Conservation (phyloP, 441 rosid species). For the Kokia cookei region DNA sequence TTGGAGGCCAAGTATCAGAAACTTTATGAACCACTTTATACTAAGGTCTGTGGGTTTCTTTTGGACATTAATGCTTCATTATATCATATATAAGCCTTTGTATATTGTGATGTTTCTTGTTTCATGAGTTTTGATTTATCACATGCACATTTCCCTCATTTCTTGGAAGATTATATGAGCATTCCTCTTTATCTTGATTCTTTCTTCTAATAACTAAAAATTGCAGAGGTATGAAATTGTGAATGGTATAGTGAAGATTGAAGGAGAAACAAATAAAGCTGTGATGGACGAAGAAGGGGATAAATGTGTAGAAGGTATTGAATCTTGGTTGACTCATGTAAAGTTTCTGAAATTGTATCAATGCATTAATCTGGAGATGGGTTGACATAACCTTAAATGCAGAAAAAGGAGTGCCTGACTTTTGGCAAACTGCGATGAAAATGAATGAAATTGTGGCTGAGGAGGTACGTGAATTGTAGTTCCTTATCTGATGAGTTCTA, state of each 20-base stretch:
- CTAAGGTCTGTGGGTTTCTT: slow-evolving; percentile 31
- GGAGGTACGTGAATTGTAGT: slow-evolving; percentile 39
- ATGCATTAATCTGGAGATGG: neutral
- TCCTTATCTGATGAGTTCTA: neutral
- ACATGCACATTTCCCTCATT: neutral
- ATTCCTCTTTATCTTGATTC: neutral
- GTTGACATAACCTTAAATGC: slow-evolving; percentile 8
- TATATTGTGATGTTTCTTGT: neutral
- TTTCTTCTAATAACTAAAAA: neutral
- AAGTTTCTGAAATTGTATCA: neutral
- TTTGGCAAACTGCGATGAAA: slow-evolving; percentile 82
- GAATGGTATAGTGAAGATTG: slow-evolving; percentile 51
- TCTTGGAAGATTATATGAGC: neutral
- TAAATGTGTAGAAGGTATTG: slow-evolving; percentile 35
- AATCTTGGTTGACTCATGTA: neutral
- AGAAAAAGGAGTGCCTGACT: slow-evolving; percentile 90
- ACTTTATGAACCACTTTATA: slow-evolving; percentile 60
- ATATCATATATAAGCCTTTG: neutral
- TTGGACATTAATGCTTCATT: neutral
- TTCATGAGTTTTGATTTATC: neutral
- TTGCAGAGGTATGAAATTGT: slow-evolving; percentile 71
- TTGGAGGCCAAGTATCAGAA: slow-evolving; percentile 62
- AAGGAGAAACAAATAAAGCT: slow-evolving; percentile 30
- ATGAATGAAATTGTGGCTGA: slow-evolving; percentile 71
- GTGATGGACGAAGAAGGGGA: slow-evolving; percentile 31